Evolutionary conservation across 495 filamentous ascomycete species (phyloP).

Genomic region (Aspergillus leporis): DNA sequence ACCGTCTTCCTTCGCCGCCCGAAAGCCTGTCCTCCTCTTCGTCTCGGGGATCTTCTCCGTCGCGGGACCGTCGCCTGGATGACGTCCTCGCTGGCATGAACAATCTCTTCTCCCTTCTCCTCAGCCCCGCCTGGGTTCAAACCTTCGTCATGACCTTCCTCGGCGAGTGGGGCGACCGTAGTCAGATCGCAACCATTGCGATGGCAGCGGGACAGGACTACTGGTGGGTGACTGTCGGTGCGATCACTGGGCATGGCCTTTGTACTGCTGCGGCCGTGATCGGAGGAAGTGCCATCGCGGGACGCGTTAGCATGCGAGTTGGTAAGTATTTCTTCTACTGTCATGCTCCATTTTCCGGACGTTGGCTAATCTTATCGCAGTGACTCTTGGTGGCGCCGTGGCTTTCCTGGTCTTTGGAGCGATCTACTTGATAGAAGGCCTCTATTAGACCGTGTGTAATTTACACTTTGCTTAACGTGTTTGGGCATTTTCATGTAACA

Average conservation of each 20-base stretch:
- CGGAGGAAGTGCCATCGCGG: conserved; percentile 88
- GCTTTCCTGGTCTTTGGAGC: conserved; percentile 89
- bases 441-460: conserved; percentile 47
- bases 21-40: conserved; percentile 56
- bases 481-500: conserved; percentile 1
- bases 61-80: conserved; percentile 37
- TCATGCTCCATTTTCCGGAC: background rate
- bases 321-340: conserved; percentile 62
- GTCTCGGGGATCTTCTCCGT: conserved; percentile 59
- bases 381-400: conserved; percentile 90
- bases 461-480: conserved; percentile 5
- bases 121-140: conserved; percentile 97
- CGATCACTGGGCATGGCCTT: conserved; percentile 79
- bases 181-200: conserved; percentile 97
- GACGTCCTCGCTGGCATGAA: conserved; percentile 62
- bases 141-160: conserved; percentile 99
- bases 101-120: conserved; percentile 83
- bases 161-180: conserved; percentile 96
- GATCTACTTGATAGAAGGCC: conserved; percentile 84
- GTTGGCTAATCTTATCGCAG: conserved; percentile 48
- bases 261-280: conserved; percentile 94
- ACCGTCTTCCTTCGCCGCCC: conserved; percentile 55
- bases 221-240: conserved; percentile 96
- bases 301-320: conserved; percentile 91
- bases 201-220: conserved; percentile 99